These are phyloP conservation scores for Thuidium tamariscinum DNA, from an alignment of 225 moss, liverwort and hornwort species.

Conservation along the genomic window DNA sequence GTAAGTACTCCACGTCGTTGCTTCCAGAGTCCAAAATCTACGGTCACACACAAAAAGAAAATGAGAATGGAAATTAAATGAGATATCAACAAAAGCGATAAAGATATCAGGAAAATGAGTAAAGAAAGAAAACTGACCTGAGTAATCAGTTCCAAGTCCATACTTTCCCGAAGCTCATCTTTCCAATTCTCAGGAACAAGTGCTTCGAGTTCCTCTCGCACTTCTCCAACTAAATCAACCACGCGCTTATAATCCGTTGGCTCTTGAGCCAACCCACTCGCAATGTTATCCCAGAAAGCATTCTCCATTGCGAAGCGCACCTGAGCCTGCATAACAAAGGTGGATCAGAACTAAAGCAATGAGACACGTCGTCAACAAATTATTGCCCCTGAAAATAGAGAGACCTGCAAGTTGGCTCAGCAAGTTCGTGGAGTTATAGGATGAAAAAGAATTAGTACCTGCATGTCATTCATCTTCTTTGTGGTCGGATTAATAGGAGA, in stretches of 20 bases:
- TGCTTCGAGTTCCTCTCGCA: conserved; percentile 68
- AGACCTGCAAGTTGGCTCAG: background rate
- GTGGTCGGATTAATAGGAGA: conserved; percentile 3
- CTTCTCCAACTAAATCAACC: conserved; percentile 71
- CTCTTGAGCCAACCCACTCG: conserved; percentile 48
- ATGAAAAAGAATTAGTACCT: conserved; percentile 13
- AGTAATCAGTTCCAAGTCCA: conserved; percentile 81
- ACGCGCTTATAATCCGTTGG: conserved; percentile 77
- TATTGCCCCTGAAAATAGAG: background rate
- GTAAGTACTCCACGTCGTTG: conserved; percentile 85
- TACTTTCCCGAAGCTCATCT: conserved; percentile 71
- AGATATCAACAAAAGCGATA: background rate
- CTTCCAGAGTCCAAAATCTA: conserved; percentile 91
- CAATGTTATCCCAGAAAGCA: conserved; percentile 91
- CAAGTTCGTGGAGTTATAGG: background rate
- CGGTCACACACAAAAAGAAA: background rate
- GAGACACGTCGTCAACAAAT: background rate
- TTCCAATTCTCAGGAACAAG: conserved; percentile 89
- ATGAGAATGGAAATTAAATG: background rate
- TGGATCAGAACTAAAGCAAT: background rate
- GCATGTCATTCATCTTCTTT: conserved; percentile 42
- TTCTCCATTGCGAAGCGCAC: conserved; percentile 77
- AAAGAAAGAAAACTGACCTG: conserved; percentile 30
- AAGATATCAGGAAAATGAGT: background rate
- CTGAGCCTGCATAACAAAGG: conserved; percentile 29